Evolutionary conservation across 164 flowering plant genomes (phyloP).

Genomic region (Umbilicus rupestris): DNA sequence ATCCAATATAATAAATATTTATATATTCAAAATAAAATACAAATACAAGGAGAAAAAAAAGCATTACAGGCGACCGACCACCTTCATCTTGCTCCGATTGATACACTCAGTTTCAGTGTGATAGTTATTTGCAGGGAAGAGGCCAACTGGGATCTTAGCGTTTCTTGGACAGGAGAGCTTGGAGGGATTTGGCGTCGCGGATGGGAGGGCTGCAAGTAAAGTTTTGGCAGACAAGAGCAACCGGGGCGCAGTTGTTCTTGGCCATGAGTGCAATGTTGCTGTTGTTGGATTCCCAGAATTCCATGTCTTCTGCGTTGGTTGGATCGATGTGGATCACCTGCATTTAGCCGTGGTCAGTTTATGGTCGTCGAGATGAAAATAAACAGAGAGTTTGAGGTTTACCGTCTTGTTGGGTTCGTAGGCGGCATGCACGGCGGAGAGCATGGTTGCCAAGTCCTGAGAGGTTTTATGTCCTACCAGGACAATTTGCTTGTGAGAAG

Average conservation of each 20-base stretch:
- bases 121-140: neutral
- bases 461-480: conserved; percentile 53
- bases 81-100: neutral
- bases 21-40: too few relatives aligned
- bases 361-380: neutral
- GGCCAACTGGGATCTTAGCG: neutral
- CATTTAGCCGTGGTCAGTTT: neutral
- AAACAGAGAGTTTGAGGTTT: conserved; percentile 12
- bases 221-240: conserved; percentile 75
- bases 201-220: conserved; percentile 78
- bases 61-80: too few relatives aligned
- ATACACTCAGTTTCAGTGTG: neutral
- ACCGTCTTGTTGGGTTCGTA: conserved; percentile 77
- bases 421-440: conserved; percentile 61
- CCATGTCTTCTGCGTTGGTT: conserved; percentile 42
- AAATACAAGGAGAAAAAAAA: too few relatives aligned
- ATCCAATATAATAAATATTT: too few relatives aligned
- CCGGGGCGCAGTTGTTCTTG: conserved; percentile 26
- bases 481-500: conserved; percentile 77
- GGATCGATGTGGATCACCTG: conserved; percentile 90
- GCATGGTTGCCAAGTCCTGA: conserved; percentile 47
- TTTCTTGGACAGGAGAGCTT: conserved; percentile 32
- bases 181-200: conserved; percentile 33
- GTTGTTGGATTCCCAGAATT: conserved; percentile 67
- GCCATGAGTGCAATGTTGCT: conserved; percentile 53